Evolutionary conservation across 2,329 filamentous ascomycete genomes (phyloP), one percentile per base, ranked within the genome.

Genomic region (Decorospora gaudefroyi): DNA sequence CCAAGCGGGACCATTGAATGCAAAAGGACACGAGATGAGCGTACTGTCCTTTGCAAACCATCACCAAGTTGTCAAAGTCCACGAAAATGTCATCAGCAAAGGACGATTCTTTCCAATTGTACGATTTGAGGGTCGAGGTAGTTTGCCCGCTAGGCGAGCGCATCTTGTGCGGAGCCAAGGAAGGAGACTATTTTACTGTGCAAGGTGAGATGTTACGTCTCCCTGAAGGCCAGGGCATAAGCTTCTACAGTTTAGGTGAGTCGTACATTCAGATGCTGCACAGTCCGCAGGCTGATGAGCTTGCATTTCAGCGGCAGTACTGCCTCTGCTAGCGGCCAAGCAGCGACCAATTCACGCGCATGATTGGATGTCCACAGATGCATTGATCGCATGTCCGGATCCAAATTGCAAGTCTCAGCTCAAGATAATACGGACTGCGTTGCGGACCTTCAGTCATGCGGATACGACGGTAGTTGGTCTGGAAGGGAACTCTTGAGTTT

Each of bases 331-430:
- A 21, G 41, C 41, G 28, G 28, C 46, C 15, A 49, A 49, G 15
- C 46, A 49, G 17, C 33, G 47, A 15, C 47, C 47, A 18, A 50
- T 38, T 18, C 42, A 47, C 22, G 31, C 33, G n/a, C 33, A 50
- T 23, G 47, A 50, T 13, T 50, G 47, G 47, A 50, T 50, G 43
- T 42, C 47, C 12, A 50, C 47, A 9, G 47, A 50, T 32, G 42
- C 43, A 17, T 31, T 50, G 15, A 42, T 50, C 10, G 47, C 47
- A 26, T 50, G 47, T 26, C 43, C 47, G 9, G 47, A 50, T 19
- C 47, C 47, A 8, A 47, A 47, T 19, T 50, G 47, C 18, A 50
- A 40, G 38, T 49, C 41, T 13, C 35, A 49, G n/a, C 41, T 49
- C 10, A 49, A 49, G 17, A 49, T 49, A 6, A 33, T 41, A 23